These are phyloP conservation scores for Metarhizium humberi DNA, from an alignment of 2,329 filamentous ascomycete genomes.

Conservation along the genomic window DNA sequence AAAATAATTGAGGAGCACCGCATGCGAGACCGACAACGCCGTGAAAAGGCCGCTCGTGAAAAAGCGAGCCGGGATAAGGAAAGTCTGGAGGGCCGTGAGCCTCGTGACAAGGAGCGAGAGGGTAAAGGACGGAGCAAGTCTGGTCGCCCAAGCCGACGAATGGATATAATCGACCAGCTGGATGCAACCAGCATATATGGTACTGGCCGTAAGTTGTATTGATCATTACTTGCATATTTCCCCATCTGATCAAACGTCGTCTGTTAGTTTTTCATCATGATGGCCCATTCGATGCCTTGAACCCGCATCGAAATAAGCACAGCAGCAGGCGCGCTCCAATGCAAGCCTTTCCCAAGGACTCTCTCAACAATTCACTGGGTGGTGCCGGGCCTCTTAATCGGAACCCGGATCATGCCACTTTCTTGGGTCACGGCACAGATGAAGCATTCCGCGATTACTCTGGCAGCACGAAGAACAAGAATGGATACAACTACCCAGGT, in stretches of 20 bases:
- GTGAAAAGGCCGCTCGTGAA: slow-evolving; percentile 9
- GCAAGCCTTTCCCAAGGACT: slow-evolving; percentile 91
- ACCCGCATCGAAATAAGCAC: slow-evolving; percentile 85
- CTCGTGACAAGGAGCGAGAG: slow-evolving; percentile 35
- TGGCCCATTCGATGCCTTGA: slow-evolving; percentile 92
- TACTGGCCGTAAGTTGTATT: slow-evolving; percentile 61
- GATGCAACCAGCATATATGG: slow-evolving; percentile 96
- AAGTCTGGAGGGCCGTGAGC: slow-evolving; percentile 15
- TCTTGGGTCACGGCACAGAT: slow-evolving; percentile 70
- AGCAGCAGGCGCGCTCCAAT: slow-evolving; percentile 79
- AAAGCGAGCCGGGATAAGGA: slow-evolving; percentile 2
- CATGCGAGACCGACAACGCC: slow-evolving; percentile 13
- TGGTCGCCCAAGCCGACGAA: slow-evolving; percentile 37
- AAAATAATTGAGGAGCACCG: slow-evolving; percentile 27
- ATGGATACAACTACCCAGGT: slow-evolving; percentile 11
- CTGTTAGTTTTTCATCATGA: slow-evolving; percentile 86
- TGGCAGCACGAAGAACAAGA: slow-evolving; percentile 24
- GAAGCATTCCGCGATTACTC: slow-evolving; percentile 82
- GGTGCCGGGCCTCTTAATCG: slow-evolving; percentile 77
- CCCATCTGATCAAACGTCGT: background rate
- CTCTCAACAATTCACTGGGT: slow-evolving; percentile 83
- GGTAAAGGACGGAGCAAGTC: slow-evolving; percentile 37
- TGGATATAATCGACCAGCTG: slow-evolving; percentile 93
- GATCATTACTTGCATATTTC: background rate
- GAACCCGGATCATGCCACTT: slow-evolving; percentile 75